phyloP scores from a whole-genome alignment of 2,329 filamentous ascomycete genomes.

The Colletotrichum spinosum region DNA sequence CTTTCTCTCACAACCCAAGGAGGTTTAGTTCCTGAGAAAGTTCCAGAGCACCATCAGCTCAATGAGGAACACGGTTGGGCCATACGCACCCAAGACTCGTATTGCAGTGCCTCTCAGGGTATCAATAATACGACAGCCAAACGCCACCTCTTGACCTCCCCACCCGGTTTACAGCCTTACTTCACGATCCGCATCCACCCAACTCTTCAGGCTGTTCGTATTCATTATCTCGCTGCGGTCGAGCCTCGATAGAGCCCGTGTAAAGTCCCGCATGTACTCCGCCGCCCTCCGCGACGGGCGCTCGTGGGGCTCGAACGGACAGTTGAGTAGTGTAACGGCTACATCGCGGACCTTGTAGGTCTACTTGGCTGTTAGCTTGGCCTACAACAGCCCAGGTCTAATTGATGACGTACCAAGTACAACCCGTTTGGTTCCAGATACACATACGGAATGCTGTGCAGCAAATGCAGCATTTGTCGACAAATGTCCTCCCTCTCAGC shows the following conservation, averaged over 20 bases:
- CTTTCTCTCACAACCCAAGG: too few relatives aligned
- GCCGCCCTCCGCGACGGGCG: slow-evolving; percentile 41
- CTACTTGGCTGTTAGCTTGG: slow-evolving; percentile 13
- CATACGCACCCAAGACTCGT: too few relatives aligned
- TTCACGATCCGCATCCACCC: slow-evolving; percentile 43
- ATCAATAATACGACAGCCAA: too few relatives aligned
- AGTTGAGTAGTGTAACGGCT: slow-evolving; percentile 47
- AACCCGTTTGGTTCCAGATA: slow-evolving; percentile 50
- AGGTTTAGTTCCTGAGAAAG: too few relatives aligned
- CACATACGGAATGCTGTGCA: slow-evolving; percentile 46
- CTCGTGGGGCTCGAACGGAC: slow-evolving; percentile 45
- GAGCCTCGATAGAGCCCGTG: slow-evolving; percentile 42
- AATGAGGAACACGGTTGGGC: too few relatives aligned
- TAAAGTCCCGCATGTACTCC: slow-evolving; percentile 46
- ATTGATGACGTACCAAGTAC: slow-evolving; percentile 43
- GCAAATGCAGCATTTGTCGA: slow-evolving; percentile 49
- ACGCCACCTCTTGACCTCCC: background rate
- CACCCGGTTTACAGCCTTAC: background rate
- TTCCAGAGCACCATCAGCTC: too few relatives aligned
- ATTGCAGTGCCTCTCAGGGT: too few relatives aligned
- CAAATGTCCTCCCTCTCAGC: slow-evolving; percentile 49
- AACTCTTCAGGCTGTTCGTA: slow-evolving; percentile 45
- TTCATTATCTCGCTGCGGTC: slow-evolving; percentile 48
- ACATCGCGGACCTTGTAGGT: slow-evolving; percentile 51
- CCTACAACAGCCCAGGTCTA: background rate